These are phyloP conservation scores for Theileria sp. DNA, from an alignment of 169 alveolate genomes.

Conservation along the genomic window DNA sequence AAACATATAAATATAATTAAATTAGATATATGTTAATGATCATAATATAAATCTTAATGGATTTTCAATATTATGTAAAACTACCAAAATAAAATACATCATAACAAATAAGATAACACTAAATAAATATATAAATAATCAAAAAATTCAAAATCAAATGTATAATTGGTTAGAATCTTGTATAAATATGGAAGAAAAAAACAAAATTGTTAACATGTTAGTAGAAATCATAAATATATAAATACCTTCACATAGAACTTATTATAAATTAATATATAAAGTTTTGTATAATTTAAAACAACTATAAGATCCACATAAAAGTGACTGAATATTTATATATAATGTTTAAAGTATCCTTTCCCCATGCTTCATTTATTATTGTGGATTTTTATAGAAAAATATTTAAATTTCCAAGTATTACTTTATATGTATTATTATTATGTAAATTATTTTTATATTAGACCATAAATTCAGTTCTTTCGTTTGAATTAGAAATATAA, in stretches of 20 bases:
- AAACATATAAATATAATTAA: no score
- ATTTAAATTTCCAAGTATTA: neutral
- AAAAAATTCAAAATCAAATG: no score
- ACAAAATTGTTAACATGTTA: neutral
- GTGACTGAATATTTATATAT: neutral
- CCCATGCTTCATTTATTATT: neutral
- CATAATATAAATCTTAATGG: neutral
- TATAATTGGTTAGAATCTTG: neutral
- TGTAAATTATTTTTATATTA: neutral
- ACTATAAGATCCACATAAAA: neutral
- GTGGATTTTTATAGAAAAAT: neutral
- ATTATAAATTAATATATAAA: no score
- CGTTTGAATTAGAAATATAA: neutral
- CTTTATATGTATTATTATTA: neutral
- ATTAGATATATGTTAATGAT: neutral
- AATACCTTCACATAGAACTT: neutral
- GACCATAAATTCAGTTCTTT: neutral
- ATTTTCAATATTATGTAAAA: no score
- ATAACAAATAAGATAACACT: neutral
- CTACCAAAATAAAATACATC: neutral
- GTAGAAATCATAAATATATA: no score
- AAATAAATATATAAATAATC: neutral
- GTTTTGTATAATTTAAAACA: neutral
- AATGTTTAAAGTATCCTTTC: neutral
- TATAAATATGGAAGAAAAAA: neutral